Conservation (phyloP, 176 grass and related monocot species). For the Rhynchospora breviuscula region DNA sequence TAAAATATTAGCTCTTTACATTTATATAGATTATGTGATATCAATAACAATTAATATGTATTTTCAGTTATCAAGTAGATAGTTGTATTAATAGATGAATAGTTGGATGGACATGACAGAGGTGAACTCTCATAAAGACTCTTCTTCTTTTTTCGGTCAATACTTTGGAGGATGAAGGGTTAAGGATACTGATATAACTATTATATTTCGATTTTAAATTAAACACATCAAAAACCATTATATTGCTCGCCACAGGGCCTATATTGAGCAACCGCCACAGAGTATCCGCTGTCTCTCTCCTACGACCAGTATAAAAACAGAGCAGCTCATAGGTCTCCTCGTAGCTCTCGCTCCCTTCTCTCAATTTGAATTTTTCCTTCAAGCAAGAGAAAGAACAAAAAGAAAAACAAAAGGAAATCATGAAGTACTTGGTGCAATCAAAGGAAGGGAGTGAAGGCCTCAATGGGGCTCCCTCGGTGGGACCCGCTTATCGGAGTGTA, state of each 20-base stretch:
- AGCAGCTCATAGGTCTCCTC: not conserved
- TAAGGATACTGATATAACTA: no score
- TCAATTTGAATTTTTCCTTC: not conserved
- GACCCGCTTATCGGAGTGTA: constrained; percentile 59
- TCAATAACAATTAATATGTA: no score
- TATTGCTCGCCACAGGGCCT: not conserved
- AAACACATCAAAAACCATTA: not conserved
- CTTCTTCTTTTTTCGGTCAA: no score
- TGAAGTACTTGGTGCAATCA: constrained; percentile 69
- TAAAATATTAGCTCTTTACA: no score
- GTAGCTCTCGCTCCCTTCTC: not conserved
- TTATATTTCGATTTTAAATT: not conserved
- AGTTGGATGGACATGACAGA: no score
- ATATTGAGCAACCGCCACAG: not conserved
- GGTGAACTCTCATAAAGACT: no score
- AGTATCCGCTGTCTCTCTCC: not conserved
- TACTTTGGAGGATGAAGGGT: no score
- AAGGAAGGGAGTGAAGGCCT: constrained; percentile 47
- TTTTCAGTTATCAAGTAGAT: no score
- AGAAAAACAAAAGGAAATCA: not conserved
- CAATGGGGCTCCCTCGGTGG: constrained; percentile 47
- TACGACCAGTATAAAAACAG: not conserved
- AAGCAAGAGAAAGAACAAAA: not conserved
- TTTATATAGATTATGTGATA: no score
- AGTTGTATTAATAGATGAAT: no score